These are phyloP conservation scores for Marasmius sp. DNA, from an alignment of 1,284 basidiomycete genomes.

Conservation along the genomic window DNA sequence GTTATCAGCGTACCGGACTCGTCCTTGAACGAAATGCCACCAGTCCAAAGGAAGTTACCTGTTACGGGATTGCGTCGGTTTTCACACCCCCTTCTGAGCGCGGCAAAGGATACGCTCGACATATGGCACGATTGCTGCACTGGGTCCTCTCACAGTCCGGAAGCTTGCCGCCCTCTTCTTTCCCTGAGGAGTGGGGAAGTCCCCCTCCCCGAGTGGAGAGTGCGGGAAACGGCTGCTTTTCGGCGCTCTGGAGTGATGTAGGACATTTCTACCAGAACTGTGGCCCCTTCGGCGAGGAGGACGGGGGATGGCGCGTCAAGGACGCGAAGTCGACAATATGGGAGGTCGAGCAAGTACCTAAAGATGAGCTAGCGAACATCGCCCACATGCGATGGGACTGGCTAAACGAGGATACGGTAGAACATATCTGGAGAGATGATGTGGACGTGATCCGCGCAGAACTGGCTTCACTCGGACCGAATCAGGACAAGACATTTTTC, in stretches of 20 bases:
- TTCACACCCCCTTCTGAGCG: slow-evolving; percentile 46
- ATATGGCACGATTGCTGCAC: slow-evolving; percentile 56
- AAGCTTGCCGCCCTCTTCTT: slow-evolving; percentile 21
- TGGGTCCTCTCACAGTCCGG: slow-evolving; percentile 40
- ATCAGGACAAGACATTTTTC: slow-evolving; percentile 23
- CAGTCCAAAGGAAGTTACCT: slow-evolving; percentile 25
- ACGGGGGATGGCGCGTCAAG: slow-evolving; percentile 49
- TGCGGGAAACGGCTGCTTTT: slow-evolving; percentile 38
- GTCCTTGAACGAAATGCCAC: slow-evolving; percentile 11
- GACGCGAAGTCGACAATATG: slow-evolving; percentile 45
- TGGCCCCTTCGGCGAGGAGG: slow-evolving; percentile 33
- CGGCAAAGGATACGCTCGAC: slow-evolving; percentile 46
- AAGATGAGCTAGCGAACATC: not conserved
- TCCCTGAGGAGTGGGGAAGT: slow-evolving; percentile 37
- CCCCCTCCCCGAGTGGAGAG: slow-evolving; percentile 26
- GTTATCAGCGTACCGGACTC: slow-evolving; percentile 32
- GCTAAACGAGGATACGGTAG: slow-evolving; percentile 29
- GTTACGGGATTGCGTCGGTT: slow-evolving; percentile 50
- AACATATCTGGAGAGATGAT: slow-evolving; percentile 34
- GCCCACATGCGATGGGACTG: slow-evolving; percentile 26
- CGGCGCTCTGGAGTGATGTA: slow-evolving; percentile 65
- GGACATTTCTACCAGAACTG: slow-evolving; percentile 55
- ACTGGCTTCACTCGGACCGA: not conserved
- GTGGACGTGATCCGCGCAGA: slow-evolving; percentile 29
- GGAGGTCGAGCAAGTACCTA: slow-evolving; percentile 24